Conservation (phyloP, 345 rosid genomes). For the Pistacia atlantica region DNA sequence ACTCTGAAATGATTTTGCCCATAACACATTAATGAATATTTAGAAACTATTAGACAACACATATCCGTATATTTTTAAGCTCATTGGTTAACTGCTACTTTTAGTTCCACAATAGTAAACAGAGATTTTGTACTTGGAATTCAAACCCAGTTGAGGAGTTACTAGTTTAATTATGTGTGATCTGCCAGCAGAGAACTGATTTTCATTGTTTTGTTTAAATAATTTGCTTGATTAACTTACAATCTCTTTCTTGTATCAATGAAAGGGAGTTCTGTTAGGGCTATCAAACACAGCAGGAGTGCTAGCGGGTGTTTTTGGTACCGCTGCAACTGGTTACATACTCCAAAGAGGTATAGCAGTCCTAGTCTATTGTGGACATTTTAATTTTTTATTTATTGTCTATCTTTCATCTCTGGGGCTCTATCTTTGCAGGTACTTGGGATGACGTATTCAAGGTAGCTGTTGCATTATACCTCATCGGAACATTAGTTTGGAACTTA, state of each 20-base stretch:
- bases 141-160: neutral
- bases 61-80: neutral
- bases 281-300: conserved; percentile 95
- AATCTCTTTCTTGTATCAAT: conserved; percentile 9
- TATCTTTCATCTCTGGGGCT: conserved; percentile 3
- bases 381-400: neutral
- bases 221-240: neutral
- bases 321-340: conserved; percentile 94
- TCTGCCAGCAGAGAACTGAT: neutral
- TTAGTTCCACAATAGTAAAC: neutral
- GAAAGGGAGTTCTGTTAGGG: conserved; percentile 89
- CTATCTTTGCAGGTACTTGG: conserved; percentile 74
- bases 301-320: conserved; percentile 94
- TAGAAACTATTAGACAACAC: neutral
- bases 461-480: conserved; percentile 74
- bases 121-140: neutral
- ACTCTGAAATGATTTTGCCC: neutral
- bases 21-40: neutral
- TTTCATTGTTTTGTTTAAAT: neutral
- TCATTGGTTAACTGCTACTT: neutral
- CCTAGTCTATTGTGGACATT: neutral
- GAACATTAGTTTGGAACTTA: conserved; percentile 88
- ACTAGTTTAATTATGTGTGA: neutral
- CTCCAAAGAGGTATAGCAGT: conserved; percentile 68
- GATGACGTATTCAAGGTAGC: conserved; percentile 91